Conservation (phyloP, 2,329 filamentous ascomycete species). For the Penicillium vulpinum region DNA sequence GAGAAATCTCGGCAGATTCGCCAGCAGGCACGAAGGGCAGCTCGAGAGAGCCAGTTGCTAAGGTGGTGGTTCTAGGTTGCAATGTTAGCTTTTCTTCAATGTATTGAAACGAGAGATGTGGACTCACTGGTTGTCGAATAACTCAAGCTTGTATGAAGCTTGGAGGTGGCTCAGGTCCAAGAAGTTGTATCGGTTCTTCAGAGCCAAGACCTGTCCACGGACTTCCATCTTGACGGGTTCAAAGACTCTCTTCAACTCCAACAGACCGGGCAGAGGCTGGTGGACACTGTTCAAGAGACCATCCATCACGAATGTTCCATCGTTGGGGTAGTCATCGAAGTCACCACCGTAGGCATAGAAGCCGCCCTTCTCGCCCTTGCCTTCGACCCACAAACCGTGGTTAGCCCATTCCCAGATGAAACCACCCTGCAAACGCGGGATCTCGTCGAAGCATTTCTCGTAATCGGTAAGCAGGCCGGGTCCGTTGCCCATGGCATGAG, state of each 20-base stretch:
- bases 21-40: neutral
- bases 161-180: conserved; percentile 44
- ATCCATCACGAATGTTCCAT: conserved; percentile 63
- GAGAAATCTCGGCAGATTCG: neutral
- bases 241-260: conserved; percentile 58
- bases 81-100: neutral
- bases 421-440: conserved; percentile 65
- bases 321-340: conserved; percentile 61
- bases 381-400: conserved; percentile 54
- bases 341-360: conserved; percentile 63
- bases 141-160: conserved; percentile 17
- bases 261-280: conserved; percentile 56
- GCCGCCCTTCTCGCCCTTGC: conserved; percentile 25
- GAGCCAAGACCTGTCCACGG: neutral
- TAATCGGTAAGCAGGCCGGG: conserved; percentile 71
- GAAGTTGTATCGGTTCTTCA: conserved; percentile 53
- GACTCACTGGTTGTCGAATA: conserved; percentile 6
- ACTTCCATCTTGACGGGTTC: conserved; percentile 48
- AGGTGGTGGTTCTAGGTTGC: neutral
- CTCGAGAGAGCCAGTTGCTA: conserved; percentile 4
- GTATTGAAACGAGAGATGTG: neutral
- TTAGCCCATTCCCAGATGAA: conserved; percentile 69
- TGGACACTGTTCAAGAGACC: conserved; percentile 55
- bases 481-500: conserved; percentile 71
- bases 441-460: conserved; percentile 60